Base-by-base conservation (phyloP, 2,329 filamentous ascomycete genomes). In the Westerdykella aurantiaca region DNA sequence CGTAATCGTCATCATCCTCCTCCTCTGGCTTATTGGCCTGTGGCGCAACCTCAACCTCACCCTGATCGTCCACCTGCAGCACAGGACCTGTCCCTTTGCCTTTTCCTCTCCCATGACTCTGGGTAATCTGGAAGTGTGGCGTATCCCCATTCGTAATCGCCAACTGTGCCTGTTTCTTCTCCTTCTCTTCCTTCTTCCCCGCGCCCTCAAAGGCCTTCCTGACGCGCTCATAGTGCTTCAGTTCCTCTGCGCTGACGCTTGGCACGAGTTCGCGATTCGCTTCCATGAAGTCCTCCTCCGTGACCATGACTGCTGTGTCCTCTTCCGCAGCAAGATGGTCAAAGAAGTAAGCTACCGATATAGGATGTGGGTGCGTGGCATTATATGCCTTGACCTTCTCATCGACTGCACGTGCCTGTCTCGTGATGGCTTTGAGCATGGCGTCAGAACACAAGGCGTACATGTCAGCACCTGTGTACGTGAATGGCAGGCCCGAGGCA, bases 371-470 rank as follows among this genome's bases (percentile, higher is more conserved):
- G 21, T 63, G 59, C 2, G 64, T 67, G 2, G 71, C 65, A 57
- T 87, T 87, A 64, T 95, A 74, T 4, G 76, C 74, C 17, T 78
- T 78, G 53, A 98, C 86, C 67, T 93, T 93, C 40, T 80, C 75
- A 64, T 98, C 93, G 2, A 97, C 90, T 2, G 80, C 76, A 1
- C 81, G 79, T 2, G 93, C 89, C 63, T 94, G 88, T 5, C 93
- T 82, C 2, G 93, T 98, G 46, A 98, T 91, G 16, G 93, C 93
- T 68, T 98, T 97, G 55, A 98, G 84, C 93, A 98, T 98, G 41
- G 93, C 89, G 67, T 98, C 93, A 35, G 89, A 95, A 72, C 91
- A 97, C 16, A 98, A 78, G 1, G 93, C 93, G 69, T 98, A 98
- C 62, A 98, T 84, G 70, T 98, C 93, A 50, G 93, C 93, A 60